These are phyloP conservation scores for Rhinocladiella similis DNA, from an alignment of 2,329 filamentous ascomycete species.

Conservation along the genomic window DNA sequence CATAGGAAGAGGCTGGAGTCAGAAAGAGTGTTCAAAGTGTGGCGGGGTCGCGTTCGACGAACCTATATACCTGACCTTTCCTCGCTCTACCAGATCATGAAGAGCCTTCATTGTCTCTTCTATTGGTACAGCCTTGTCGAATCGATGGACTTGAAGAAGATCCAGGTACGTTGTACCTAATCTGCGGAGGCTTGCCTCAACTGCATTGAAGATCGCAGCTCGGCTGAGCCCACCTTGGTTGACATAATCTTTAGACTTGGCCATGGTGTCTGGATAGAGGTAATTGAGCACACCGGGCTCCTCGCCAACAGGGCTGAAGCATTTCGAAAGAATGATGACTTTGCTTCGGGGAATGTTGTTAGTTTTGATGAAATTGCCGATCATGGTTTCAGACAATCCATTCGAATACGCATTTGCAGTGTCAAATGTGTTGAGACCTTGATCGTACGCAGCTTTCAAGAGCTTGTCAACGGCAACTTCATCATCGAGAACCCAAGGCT, in stretches of 20 bases:
- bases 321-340: slow-evolving; percentile 59
- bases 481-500: slow-evolving; percentile 21
- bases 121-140: slow-evolving; percentile 54
- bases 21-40: too few species aligned
- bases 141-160: slow-evolving; percentile 51
- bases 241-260: slow-evolving; percentile 49
- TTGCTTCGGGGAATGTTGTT: slow-evolving; percentile 57
- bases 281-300: slow-evolving; percentile 21
- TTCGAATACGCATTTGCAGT: slow-evolving; percentile 55
- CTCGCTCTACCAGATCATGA: slow-evolving; percentile 37
- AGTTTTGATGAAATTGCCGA: slow-evolving; percentile 64
- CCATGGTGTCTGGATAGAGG: neutral
- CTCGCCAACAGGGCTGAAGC: slow-evolving; percentile 41
- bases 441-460: slow-evolving; percentile 23
- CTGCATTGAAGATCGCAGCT: slow-evolving; percentile 61
- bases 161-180: slow-evolving; percentile 50
- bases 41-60: too few species aligned
- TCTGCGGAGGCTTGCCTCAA: slow-evolving; percentile 49
- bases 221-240: slow-evolving; percentile 50
- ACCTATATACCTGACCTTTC: slow-evolving; percentile 45
- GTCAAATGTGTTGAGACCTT: slow-evolving; percentile 31
- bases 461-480: slow-evolving; percentile 14
- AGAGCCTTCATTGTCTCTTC: slow-evolving; percentile 46
- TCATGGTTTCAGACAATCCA: slow-evolving; percentile 61
- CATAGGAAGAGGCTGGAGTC: too few species aligned